Evolutionary conservation across 352 stramenopile genomes (phyloP).

Genomic region (Phytophthora pinifolia): DNA sequence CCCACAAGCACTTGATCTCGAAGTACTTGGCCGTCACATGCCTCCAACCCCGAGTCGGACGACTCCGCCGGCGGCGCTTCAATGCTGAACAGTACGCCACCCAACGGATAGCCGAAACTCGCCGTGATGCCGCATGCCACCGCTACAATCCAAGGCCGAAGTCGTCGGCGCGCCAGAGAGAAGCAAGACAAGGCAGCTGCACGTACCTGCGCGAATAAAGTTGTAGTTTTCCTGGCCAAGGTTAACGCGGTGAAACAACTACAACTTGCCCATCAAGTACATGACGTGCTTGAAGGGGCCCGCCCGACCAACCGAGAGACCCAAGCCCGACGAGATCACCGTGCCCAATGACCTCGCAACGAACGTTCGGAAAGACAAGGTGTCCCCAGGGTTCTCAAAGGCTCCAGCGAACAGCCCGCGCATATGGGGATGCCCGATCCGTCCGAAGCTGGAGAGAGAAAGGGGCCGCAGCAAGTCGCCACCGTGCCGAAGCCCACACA

Average conservation of each 20-base stretch:
- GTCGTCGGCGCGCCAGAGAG: not conserved
- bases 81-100: slow-evolving; percentile 79
- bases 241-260: slow-evolving; percentile 66
- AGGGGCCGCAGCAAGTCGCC: slow-evolving; percentile 56
- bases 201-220: slow-evolving; percentile 62
- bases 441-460: slow-evolving; percentile 56
- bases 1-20: slow-evolving; percentile 84
- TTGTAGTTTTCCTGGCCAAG: slow-evolving; percentile 73
- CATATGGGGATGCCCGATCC: slow-evolving; percentile 78
- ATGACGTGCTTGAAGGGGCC: slow-evolving; percentile 79
- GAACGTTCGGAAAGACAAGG: slow-evolving; percentile 63
- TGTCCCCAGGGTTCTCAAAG: slow-evolving; percentile 70
- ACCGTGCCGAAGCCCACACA: slow-evolving; percentile 50
- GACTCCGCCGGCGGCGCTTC: too few species aligned
- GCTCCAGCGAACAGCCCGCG: slow-evolving; percentile 70
- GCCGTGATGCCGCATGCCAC: slow-evolving; percentile 79
- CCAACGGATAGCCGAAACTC: slow-evolving; percentile 78
- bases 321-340: slow-evolving; percentile 59
- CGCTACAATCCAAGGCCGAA: slow-evolving; percentile 22
- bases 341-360: slow-evolving; percentile 70
- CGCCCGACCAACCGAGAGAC: slow-evolving; percentile 65
- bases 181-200: not conserved
- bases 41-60: too few species aligned
- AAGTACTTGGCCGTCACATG: slow-evolving; percentile 80
- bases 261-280: slow-evolving; percentile 62